These are phyloP conservation scores for Hypoxylon cercidicola DNA, from an alignment of 495 filamentous ascomycete genomes.

Conservation along the genomic window DNA sequence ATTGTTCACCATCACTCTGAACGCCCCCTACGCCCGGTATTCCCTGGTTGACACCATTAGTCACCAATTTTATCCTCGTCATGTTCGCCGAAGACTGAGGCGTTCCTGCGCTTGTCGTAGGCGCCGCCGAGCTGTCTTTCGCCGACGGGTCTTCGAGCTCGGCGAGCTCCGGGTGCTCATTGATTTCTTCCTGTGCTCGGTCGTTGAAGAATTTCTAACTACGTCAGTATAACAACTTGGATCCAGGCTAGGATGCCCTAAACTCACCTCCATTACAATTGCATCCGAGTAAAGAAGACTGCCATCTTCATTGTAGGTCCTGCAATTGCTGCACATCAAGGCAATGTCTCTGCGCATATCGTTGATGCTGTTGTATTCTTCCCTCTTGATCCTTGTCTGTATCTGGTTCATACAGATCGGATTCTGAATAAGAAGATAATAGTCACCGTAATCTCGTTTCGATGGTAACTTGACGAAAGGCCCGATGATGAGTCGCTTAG, in stretches of 20 bases:
- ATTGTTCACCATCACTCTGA: conserved; percentile 59
- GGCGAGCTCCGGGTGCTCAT: conserved; percentile 74
- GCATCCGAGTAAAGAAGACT: conserved; percentile 93
- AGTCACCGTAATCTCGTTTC: conserved; percentile 88
- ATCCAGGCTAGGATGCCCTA: conserved; percentile 5
- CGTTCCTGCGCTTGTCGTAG: conserved; percentile 74
- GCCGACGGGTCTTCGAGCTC: conserved; percentile 70
- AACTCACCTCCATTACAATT: conserved; percentile 87
- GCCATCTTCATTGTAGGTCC: conserved; percentile 94
- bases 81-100: conserved; percentile 66
- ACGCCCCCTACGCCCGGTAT: conserved; percentile 53
- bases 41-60: conserved; percentile 57
- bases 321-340: conserved; percentile 86
- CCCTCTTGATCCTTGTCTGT: conserved; percentile 90
- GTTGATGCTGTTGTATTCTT: conserved; percentile 83
- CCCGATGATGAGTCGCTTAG: conserved; percentile 83
- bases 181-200: conserved; percentile 76
- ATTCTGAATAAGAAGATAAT: conserved; percentile 89
- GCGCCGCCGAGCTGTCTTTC: conserved; percentile 72
- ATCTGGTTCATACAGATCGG: conserved; percentile 96
- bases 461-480: conserved; percentile 92
- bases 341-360: conserved; percentile 86
- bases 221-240: conserved; percentile 23
- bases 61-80: conserved; percentile 66
- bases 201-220: conserved; percentile 70